Percentiles rank a stretch among this genome's conserved stretches.
These are phyloP conservation scores for Cryphonectria japonica DNA, from an alignment of 2,329 filamentous ascomycete species.

Conservation along the genomic window DNA sequence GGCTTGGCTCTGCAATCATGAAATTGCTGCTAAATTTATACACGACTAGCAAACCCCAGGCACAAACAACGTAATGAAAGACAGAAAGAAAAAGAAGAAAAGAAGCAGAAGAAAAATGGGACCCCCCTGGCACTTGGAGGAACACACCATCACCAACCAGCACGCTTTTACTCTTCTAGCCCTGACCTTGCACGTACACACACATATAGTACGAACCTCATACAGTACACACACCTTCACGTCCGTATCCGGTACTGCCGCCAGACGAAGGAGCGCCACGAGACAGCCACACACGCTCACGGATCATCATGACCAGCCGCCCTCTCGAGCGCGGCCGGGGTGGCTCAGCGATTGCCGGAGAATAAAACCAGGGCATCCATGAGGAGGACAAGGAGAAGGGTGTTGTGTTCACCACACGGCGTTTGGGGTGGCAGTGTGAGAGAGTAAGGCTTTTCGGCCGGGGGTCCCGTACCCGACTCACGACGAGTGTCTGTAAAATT, in stretches of 20 bases:
- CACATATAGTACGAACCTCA: background rate
- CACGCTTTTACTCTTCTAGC: background rate
- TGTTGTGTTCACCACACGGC: background rate
- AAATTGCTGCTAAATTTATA: slow-evolving; percentile 28
- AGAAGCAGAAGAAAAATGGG: background rate
- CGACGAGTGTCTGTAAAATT: background rate
- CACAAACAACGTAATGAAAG: background rate
- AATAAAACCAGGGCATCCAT: background rate
- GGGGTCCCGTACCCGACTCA: slow-evolving; percentile 4
- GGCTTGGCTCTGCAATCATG: slow-evolving; percentile 5
- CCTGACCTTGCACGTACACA: background rate
- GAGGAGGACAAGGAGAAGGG: background rate
- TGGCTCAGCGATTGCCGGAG: background rate
- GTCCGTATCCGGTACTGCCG: background rate
- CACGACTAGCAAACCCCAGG: slow-evolving; percentile 1
- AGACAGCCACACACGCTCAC: background rate
- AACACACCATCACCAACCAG: background rate
- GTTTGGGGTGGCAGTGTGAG: background rate
- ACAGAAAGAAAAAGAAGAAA: background rate
- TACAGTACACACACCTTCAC: background rate
- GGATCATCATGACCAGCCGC: background rate
- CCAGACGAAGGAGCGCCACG: slow-evolving; percentile 4
- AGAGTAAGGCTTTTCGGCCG: background rate
- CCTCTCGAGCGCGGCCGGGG: background rate
- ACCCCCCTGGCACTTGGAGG: background rate